Conservation (phyloP, 345 rosid species). For the Hibiscus mutabilis region DNA sequence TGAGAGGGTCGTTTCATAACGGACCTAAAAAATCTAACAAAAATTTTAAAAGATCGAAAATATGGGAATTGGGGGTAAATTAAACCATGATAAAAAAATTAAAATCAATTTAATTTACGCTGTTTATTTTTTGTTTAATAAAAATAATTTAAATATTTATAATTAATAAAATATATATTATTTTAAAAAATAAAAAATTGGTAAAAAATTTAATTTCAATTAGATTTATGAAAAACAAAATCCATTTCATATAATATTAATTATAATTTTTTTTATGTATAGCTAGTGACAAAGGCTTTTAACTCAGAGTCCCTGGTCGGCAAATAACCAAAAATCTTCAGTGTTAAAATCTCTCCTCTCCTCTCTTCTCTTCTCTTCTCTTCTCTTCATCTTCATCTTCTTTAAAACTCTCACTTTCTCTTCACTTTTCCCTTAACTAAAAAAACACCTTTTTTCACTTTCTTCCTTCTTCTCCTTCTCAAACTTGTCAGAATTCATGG, state of each 20-base stretch:
- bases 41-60: no score
- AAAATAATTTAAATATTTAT: no score
- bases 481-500: background rate
- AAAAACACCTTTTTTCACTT: background rate
- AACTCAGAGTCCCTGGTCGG: conserved; percentile 18
- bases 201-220: no score
- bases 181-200: no score
- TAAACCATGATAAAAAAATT: no score
- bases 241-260: no score
- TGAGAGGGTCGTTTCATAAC: no score
- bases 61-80: no score
- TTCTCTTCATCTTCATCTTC: conserved; percentile 3
- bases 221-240: background rate
- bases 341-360: conserved; percentile 9
- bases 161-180: background rate
- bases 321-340: conserved; percentile 2
- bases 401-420: conserved; percentile 7
- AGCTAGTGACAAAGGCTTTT: background rate
- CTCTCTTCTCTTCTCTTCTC: conserved; percentile 3
- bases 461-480: background rate
- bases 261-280: background rate
- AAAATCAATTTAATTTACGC: no score
- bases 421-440: background rate
- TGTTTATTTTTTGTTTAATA: no score
- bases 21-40: no score